Evolutionary conservation across 1,139 yeast species (phyloP).

Genomic region (Kodamaea suecica): DNA sequence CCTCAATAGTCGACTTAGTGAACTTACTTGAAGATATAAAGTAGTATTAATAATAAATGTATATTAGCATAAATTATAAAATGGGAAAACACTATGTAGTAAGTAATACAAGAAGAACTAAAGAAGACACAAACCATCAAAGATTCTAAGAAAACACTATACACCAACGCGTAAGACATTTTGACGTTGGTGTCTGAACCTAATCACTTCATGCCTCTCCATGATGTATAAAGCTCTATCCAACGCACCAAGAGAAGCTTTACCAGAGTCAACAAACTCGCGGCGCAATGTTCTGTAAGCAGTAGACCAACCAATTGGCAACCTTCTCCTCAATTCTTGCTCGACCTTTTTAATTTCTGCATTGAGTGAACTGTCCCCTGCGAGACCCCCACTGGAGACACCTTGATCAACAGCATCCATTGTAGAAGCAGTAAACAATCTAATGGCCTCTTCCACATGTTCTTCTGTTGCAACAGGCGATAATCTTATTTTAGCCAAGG

Average conservation of each 20-base stretch:
- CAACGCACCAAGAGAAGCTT: slow-evolving; percentile 66
- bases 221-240: slow-evolving; percentile 79
- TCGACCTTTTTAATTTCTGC: slow-evolving; percentile 79
- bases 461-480: slow-evolving; percentile 81
- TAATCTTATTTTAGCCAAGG: slow-evolving; percentile 82
- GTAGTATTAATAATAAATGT: slow-evolving; percentile 1
- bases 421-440: slow-evolving; percentile 93
- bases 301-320: slow-evolving; percentile 97
- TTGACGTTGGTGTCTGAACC: slow-evolving; percentile 85
- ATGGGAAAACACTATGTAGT: slow-evolving; percentile 1
- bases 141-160: too few species aligned
- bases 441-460: slow-evolving; percentile 93
- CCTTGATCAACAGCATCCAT: slow-evolving; percentile 97
- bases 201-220: slow-evolving; percentile 84
- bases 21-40: neutral
- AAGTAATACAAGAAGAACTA: slow-evolving; percentile 11
- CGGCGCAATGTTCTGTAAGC: slow-evolving; percentile 78
- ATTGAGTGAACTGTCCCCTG: slow-evolving; percentile 51
- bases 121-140: slow-evolving; percentile 7
- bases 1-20: too few species aligned
- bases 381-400: slow-evolving; percentile 42
- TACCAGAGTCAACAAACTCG: slow-evolving; percentile 76
- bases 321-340: slow-evolving; percentile 78
- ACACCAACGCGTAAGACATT: slow-evolving; percentile 80
- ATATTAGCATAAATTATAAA: neutral